phyloP scores from a whole-genome alignment of 1,139 yeast genomes.

The Pichia sp. region DNA sequence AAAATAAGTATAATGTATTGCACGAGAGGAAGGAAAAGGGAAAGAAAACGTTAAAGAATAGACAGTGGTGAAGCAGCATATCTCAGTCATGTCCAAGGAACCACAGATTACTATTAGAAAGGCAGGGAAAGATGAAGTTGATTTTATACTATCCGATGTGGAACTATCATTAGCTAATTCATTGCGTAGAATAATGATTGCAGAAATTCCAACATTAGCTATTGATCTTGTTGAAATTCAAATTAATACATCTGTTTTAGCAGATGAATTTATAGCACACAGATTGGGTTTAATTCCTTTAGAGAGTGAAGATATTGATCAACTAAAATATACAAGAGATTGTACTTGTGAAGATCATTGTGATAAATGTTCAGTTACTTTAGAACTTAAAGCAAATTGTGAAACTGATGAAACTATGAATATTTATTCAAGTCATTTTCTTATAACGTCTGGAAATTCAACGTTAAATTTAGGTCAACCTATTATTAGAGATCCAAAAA shows the following conservation, averaged over 20 bases:
- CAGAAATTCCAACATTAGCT: conserved; percentile 94
- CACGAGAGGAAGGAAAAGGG: not conserved
- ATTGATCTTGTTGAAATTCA: conserved; percentile 95
- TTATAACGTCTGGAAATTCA: conserved; percentile 40
- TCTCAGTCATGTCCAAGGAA: conserved; percentile 32
- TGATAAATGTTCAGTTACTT: conserved; percentile 85
- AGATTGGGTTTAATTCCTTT: conserved; percentile 88
- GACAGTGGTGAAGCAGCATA: too few species aligned
- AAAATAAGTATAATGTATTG: not conserved
- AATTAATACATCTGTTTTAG: conserved; percentile 86
- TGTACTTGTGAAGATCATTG: conserved; percentile 98
- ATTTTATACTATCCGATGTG: conserved; percentile 80
- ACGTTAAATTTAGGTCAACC: conserved; percentile 66
- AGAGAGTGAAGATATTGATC: conserved; percentile 76
- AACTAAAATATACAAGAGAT: conserved; percentile 77
- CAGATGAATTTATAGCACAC: conserved; percentile 94
- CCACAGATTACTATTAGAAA: conserved; percentile 88
- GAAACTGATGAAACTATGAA: conserved; percentile 83
- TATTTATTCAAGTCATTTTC: conserved; percentile 83
- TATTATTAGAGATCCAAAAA: conserved; percentile 68
- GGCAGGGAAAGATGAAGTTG: conserved; percentile 80
- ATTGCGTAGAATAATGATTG: conserved; percentile 81
- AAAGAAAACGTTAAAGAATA: not conserved
- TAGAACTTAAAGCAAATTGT: conserved; percentile 81
- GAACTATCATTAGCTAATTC: conserved; percentile 93